Evolutionary conservation across 2,329 filamentous ascomycete species (phyloP).

Genomic region (Clonostachys solani): DNA sequence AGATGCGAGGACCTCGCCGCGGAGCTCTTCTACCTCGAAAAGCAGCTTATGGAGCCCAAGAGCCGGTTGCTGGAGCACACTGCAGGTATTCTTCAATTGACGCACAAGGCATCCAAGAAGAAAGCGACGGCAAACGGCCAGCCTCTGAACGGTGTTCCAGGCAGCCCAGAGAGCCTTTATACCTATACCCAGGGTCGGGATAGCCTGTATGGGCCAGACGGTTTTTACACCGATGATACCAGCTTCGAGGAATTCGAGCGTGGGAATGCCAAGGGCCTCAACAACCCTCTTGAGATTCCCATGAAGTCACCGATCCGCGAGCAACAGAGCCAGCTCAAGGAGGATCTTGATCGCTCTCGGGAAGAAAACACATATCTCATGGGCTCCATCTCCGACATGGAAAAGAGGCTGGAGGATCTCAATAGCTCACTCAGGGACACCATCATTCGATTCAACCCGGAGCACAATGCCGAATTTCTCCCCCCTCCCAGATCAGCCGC

Average conservation of each 20-base stretch:
- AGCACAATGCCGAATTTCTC: conserved; percentile 40
- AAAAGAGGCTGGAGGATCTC: conserved; percentile 61
- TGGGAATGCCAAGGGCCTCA: conserved; percentile 33
- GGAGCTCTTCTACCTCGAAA: conserved; percentile 77
- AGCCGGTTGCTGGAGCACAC: conserved; percentile 81
- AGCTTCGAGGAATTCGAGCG: conserved; percentile 66
- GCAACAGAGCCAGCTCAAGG: conserved; percentile 44
- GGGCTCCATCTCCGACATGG: conserved; percentile 55
- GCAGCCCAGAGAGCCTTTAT: conserved; percentile 74
- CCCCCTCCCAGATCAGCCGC: conserved; percentile 29
- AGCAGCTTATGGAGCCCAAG: conserved; percentile 70
- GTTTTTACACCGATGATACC: conserved; percentile 71
- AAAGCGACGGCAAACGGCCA: conserved; percentile 33
- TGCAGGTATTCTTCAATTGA: conserved; percentile 85
- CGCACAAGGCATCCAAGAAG: conserved; percentile 72
- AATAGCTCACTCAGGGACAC: conserved; percentile 64
- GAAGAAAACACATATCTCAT: conserved; percentile 35
- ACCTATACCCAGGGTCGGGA: conserved; percentile 60
- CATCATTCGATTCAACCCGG: conserved; percentile 59
- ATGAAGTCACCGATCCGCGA: conserved; percentile 52
- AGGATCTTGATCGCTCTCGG: conserved; percentile 39
- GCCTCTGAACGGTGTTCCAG: conserved; percentile 56
- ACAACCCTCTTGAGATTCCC: conserved; percentile 49
- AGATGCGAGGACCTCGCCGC: conserved; percentile 83
- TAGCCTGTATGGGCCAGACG: conserved; percentile 48